Base-by-base conservation (phyloP, 2,329 filamentous ascomycete genomes). In the Exophiala calicioides region DNA sequence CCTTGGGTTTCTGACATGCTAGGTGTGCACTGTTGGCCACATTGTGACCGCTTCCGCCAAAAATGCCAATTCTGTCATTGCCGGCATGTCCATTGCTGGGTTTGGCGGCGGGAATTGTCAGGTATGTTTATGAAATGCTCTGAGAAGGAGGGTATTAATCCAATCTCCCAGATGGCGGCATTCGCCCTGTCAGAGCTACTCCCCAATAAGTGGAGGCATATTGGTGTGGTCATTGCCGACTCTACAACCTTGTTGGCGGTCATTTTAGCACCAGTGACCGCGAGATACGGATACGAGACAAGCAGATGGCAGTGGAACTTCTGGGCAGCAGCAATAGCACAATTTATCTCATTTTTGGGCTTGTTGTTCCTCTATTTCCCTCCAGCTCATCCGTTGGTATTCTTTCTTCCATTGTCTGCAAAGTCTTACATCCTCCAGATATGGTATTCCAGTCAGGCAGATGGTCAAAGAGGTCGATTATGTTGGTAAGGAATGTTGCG, bases 201-300 rank as follows among this genome's bases (percentile, higher is more conserved):
- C 2, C 72, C 71, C 0, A 75, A 74, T 58, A 75, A 75, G 55
- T 75, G 70, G 69, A 60, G 72, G 43, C 69, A 74, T 51, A 70
- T 68, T 21, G 67, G 65, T 21, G 66, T 73, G 41, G 66, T 69
- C 2, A 61, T 75, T 35, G 71, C 70, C 2, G 70, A 72, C 52
- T 56, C 65, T 21, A 65, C 65, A 3, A 68, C 72, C 8, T 71
- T 71, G 35, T 61, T 76, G 41, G 67, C 69, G 2, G 72, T 75
- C 8, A 66, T 75, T 18, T 64, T 75, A 3, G 72, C 66, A 0
- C 72, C 73, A 2, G 69, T 76, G 7, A 70, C 68, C 7, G 73
- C 67, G 10, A 62, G 71, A 13, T 74, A 67, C 52, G 68, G 66
- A 3, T 65, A 63, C 26, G 58, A 68, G 43, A 47, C 63, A 33